Evolutionary conservation across 176 grass and related monocot species (phyloP).

Genomic region (Carex scoparia): DNA sequence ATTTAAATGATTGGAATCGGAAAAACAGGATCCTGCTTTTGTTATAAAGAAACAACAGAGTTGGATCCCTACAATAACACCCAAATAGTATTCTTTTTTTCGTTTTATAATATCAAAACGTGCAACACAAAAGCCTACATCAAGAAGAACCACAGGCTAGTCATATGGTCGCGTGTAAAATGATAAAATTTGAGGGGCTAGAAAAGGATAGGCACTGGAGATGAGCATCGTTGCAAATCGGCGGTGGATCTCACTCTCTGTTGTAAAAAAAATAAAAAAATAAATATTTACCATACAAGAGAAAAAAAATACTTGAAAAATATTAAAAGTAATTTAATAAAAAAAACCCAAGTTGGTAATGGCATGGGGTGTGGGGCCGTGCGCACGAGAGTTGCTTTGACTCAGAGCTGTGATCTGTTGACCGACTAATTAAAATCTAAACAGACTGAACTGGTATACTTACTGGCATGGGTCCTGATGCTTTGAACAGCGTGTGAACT

Average conservation of each 20-base stretch:
- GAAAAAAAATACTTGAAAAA: no score
- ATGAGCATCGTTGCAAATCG: neutral
- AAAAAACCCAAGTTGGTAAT: neutral
- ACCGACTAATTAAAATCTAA: neutral
- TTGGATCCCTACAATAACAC: no score
- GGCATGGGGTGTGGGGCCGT: slow-evolving; percentile 17
- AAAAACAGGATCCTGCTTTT: no score
- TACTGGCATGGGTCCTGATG: slow-evolving; percentile 10
- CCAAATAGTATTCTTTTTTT: no score
- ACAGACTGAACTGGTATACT: neutral
- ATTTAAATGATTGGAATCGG: no score
- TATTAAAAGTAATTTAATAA: no score
- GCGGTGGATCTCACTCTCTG: slow-evolving; percentile 4
- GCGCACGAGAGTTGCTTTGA: slow-evolving; percentile 17
- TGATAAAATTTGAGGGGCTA: neutral
- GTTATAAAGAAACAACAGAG: no score
- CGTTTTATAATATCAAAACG: neutral
- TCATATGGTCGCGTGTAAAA: neutral
- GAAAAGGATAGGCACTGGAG: neutral
- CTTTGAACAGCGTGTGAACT: neutral
- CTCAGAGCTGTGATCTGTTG: slow-evolving; percentile 16
- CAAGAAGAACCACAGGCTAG: neutral
- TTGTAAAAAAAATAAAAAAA: slow-evolving; percentile 3
- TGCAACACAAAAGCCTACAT: neutral
- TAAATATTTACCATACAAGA: neutral